Percentiles rank a stretch among this genome's conserved stretches.
phyloP scores from a whole-genome alignment of 2,329 filamentous ascomycete species.

The Tolypocladium capitatum region DNA sequence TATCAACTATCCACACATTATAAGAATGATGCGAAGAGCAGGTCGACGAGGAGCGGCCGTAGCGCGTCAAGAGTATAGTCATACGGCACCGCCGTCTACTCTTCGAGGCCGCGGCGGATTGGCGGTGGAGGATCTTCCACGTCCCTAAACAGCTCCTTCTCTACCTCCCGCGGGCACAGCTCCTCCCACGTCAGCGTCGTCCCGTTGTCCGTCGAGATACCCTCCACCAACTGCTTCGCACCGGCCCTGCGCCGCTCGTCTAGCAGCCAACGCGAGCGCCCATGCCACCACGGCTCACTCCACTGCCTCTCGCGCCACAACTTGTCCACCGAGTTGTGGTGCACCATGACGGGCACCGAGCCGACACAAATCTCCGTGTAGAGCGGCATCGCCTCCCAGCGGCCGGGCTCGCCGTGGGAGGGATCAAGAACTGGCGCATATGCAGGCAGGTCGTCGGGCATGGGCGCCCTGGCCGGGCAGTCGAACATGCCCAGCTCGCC shows the following conservation, averaged over 20 bases:
- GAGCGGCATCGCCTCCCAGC: constrained; percentile 13
- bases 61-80: neutral
- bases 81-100: neutral
- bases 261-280: constrained; percentile 7
- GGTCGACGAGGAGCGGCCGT: neutral
- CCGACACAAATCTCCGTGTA: constrained; percentile 16
- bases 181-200: constrained; percentile 9
- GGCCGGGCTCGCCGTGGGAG: constrained; percentile 2
- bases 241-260: constrained; percentile 5
- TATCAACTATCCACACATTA: neutral
- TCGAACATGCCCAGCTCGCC: constrained; percentile 9
- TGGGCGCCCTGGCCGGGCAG: constrained; percentile 8
- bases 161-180: constrained; percentile 11
- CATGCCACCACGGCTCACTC: constrained; percentile 13
- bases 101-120: neutral
- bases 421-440: constrained; percentile 1
- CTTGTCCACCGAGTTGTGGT: constrained; percentile 14
- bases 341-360: constrained; percentile 15
- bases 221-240: constrained; percentile 6
- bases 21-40: neutral
- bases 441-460: constrained; percentile 5
- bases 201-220: constrained; percentile 7
- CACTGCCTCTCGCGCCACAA: constrained; percentile 10
- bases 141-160: constrained; percentile 13
- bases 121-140: neutral